Percentiles rank a stretch among this genome's conserved stretches.
Conservation (phyloP, 306 rosid species). For the Cicer judaicum region DNA sequence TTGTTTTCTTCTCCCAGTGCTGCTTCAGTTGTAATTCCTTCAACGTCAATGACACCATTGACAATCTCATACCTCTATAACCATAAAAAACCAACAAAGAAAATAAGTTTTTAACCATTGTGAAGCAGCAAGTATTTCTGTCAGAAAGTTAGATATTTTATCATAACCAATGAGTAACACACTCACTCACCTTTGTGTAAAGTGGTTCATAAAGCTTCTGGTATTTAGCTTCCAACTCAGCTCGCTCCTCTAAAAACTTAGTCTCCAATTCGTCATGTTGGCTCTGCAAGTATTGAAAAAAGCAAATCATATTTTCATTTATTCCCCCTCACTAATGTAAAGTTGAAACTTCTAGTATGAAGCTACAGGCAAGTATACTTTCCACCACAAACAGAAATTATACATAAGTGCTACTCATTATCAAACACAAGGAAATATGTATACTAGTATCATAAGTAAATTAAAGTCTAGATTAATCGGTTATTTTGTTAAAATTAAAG, state of each 20-base stretch:
- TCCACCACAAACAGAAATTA: slow-evolving; percentile 4
- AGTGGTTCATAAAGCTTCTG: slow-evolving; percentile 54
- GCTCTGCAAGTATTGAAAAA: slow-evolving; percentile 44
- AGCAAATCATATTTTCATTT: slow-evolving; percentile 30
- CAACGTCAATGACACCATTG: slow-evolving; percentile 56
- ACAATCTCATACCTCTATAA: slow-evolving; percentile 62
- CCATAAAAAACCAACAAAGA: slow-evolving; percentile 15
- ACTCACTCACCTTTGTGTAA: slow-evolving; percentile 53
- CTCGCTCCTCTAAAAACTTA: slow-evolving; percentile 58
- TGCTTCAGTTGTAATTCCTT: slow-evolving; percentile 48
- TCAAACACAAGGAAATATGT: slow-evolving; percentile 23
- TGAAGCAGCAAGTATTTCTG: slow-evolving; percentile 28
- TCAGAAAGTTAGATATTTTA: not conserved
- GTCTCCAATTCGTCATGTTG: slow-evolving; percentile 51
- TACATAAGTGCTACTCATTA: not conserved
- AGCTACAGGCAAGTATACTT: slow-evolving; percentile 15
- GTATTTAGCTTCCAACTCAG: slow-evolving; percentile 59
- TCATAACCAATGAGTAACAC: slow-evolving; percentile 36
- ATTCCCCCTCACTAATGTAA: not conserved
- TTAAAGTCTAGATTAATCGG: not conserved
- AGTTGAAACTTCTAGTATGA: slow-evolving; percentile 11
- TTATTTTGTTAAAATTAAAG: not conserved
- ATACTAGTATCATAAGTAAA: not conserved
- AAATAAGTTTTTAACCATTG: slow-evolving; percentile 29
- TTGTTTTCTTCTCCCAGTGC: slow-evolving; percentile 38